Conservation (phyloP, 2,329 filamentous ascomycete species). For the Orbilia javanica region DNA sequence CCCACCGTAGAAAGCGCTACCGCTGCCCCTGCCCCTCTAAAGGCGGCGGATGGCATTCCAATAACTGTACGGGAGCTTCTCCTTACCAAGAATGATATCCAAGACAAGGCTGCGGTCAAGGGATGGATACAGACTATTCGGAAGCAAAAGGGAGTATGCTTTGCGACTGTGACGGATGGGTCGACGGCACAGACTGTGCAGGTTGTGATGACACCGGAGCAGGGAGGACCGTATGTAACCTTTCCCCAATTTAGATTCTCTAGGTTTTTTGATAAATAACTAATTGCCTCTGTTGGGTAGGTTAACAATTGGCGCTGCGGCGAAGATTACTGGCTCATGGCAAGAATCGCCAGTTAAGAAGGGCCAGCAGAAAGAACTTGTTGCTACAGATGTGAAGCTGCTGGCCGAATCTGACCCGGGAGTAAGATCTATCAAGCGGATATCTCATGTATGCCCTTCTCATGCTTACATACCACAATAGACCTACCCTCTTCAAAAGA, state of each 20-base stretch:
- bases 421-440: conserved; percentile 68
- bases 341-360: conserved; percentile 75
- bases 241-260: not conserved
- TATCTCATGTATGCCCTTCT: not conserved
- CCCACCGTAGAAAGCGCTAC: not conserved
- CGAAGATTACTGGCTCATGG: conserved; percentile 83
- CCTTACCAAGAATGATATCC: conserved; percentile 62
- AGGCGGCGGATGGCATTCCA: not conserved
- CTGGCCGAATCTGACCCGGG: conserved; percentile 83
- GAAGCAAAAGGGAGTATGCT: conserved; percentile 85
- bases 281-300: conserved; percentile 67
- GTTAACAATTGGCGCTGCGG: conserved; percentile 82
- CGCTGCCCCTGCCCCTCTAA: not conserved
- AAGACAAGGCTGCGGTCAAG: conserved; percentile 68
- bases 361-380: conserved; percentile 82
- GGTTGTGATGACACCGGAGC: conserved; percentile 78
- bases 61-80: conserved; percentile 33
- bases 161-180: conserved; percentile 88
- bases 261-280: not conserved
- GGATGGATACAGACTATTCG: conserved; percentile 87
- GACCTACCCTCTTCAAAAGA: conserved; percentile 95
- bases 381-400: conserved; percentile 76
- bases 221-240: conserved; percentile 77
- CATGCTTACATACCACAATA: conserved; percentile 64
- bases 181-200: conserved; percentile 84